phyloP scores from a whole-genome alignment of 208 protist genomes.

The Porcisia hertigi region DNA sequence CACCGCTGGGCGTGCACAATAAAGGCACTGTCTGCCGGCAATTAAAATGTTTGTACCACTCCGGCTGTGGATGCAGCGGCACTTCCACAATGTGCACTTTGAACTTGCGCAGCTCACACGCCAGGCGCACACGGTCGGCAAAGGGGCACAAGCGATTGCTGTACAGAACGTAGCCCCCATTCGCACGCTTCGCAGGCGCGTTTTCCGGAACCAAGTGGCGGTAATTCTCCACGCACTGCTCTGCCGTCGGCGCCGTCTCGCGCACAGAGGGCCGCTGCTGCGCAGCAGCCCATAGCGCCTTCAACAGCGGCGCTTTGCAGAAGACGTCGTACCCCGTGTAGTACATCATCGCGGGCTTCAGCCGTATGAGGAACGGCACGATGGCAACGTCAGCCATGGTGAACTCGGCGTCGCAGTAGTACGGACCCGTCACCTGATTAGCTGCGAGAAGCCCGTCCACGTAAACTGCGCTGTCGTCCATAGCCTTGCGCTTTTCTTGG shows the following conservation, averaged over 20 bases:
- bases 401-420: slow-evolving; percentile 70
- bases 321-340: slow-evolving; percentile 74
- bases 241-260: slow-evolving; percentile 38
- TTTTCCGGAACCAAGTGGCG: slow-evolving; percentile 39
- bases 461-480: slow-evolving; percentile 62
- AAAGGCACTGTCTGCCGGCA: slow-evolving; percentile 64
- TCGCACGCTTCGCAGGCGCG: slow-evolving; percentile 32
- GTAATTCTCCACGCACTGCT: slow-evolving; percentile 45
- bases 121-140: slow-evolving; percentile 57
- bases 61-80: slow-evolving; percentile 39
- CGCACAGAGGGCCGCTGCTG: slow-evolving; percentile 55
- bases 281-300: slow-evolving; percentile 51
- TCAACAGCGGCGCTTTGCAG: slow-evolving; percentile 59
- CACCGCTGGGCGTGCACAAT: slow-evolving; percentile 52
- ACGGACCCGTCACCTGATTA: slow-evolving; percentile 59
- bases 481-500: slow-evolving; percentile 48
- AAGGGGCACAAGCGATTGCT: slow-evolving; percentile 55
- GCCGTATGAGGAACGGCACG: slow-evolving; percentile 70
- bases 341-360: slow-evolving; percentile 55
- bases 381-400: slow-evolving; percentile 76
- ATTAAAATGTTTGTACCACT: slow-evolving; percentile 74
- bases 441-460: slow-evolving; percentile 65
- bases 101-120: slow-evolving; percentile 50
- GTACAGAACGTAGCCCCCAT: slow-evolving; percentile 57
- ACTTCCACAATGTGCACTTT: slow-evolving; percentile 46